These are phyloP conservation scores for Smallanthus sonchifolius DNA, from an alignment of 129 eudicot genomes.

Conservation along the genomic window DNA sequence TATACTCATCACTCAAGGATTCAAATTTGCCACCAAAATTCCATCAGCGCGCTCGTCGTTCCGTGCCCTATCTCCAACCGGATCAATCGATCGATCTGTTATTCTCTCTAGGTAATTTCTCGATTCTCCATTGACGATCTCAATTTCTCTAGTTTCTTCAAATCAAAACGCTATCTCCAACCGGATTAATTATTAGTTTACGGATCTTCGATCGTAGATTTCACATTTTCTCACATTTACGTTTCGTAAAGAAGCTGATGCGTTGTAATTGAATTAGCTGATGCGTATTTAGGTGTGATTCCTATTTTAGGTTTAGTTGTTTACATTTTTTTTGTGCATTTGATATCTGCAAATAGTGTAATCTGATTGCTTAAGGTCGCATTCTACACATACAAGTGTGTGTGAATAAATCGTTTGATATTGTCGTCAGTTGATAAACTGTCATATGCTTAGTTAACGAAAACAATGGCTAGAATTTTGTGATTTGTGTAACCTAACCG, in stretches of 20 bases:
- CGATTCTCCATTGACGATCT: not conserved
- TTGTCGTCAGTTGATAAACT: constrained; percentile 7
- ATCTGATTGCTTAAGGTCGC: not conserved
- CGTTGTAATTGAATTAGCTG: not conserved
- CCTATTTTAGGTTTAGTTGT: not conserved
- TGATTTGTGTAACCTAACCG: constrained; percentile 9
- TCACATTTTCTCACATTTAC: not conserved
- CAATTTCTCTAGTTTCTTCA: not conserved
- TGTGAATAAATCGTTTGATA: not conserved
- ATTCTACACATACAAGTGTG: not conserved
- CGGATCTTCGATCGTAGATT: constrained; percentile 5
- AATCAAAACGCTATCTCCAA: not conserved
- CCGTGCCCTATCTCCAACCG: not conserved
- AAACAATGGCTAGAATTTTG: constrained; percentile 1
- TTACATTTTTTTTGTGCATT: not conserved
- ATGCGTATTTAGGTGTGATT: not conserved
- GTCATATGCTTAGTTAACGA: not conserved
- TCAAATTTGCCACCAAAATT: constrained; percentile 30
- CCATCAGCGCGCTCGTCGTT: constrained; percentile 9
- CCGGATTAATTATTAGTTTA: constrained; percentile 3
- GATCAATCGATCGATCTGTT: not conserved
- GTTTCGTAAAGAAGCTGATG: constrained; percentile 1
- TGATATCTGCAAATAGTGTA: not conserved
- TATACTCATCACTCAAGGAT: not conserved
- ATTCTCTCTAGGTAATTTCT: constrained; percentile 10